phyloP scores from a whole-genome alignment of 2,329 filamentous ascomycete species.

The Arthroderma sp. region DNA sequence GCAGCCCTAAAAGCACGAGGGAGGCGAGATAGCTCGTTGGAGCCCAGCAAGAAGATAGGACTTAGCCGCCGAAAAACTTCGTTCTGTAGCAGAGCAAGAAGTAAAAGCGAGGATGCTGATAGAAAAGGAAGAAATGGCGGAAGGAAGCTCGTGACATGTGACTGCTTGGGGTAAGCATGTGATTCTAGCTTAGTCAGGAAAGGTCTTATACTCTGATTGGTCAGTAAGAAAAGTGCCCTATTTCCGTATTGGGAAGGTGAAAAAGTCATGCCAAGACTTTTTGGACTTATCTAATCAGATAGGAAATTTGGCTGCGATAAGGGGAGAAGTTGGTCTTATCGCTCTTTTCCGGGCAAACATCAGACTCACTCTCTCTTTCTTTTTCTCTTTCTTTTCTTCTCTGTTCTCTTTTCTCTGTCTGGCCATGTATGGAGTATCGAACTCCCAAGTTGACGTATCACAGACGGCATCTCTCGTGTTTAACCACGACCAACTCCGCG shows the following conservation, averaged over 20 bases:
- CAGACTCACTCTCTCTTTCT: no score
- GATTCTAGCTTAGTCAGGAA: background rate
- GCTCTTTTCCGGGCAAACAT: no score
- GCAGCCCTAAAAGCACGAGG: background rate
- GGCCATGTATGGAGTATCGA: no score
- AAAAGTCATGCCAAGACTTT: background rate
- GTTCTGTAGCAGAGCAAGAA: no score
- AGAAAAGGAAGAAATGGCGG: background rate
- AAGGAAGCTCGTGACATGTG: background rate
- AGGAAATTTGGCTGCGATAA: background rate
- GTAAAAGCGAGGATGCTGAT: background rate
- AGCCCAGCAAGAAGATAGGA: background rate
- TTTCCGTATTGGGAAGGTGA: background rate
- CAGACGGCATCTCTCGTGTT: background rate
- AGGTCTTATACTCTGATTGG: background rate
- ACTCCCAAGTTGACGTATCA: background rate
- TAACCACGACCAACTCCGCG: background rate
- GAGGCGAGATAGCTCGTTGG: background rate
- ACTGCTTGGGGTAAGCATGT: slow-evolving; percentile 1
- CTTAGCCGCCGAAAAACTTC: background rate
- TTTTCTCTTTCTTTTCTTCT: no score
- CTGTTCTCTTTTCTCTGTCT: no score
- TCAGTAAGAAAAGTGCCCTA: background rate
- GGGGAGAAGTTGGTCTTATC: no score
- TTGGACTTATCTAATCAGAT: slow-evolving; percentile 1